Percentiles rank a stretch among this genome's conserved stretches.
Conservation (phyloP, 169 alveolate genomes). For the Cryptosporidium bovis region DNA sequence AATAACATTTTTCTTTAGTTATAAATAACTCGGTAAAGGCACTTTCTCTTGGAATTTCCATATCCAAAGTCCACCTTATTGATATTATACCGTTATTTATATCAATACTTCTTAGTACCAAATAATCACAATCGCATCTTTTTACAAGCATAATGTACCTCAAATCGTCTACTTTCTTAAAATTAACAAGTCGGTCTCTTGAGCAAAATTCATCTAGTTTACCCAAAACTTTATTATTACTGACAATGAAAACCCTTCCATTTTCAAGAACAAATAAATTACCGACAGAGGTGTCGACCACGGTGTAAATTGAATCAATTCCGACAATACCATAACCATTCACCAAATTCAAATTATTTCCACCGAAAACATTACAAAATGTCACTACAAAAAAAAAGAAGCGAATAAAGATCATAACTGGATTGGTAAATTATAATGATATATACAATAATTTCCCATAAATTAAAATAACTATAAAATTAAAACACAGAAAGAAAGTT, state of each 20-base stretch:
- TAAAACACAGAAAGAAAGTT: no score
- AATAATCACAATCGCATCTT: background rate
- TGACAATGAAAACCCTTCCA: constrained; percentile 41
- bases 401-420: no score
- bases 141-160: constrained; percentile 14
- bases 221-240: background rate
- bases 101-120: constrained; percentile 9
- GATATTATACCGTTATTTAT: background rate
- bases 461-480: no score
- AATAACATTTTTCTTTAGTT: background rate
- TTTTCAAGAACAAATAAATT: constrained; percentile 20
- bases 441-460: no score
- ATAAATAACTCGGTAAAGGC: background rate
- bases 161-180: background rate
- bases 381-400: background rate
- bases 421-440: no score
- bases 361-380: background rate
- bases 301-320: constrained; percentile 40
- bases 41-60: background rate
- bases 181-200: constrained; percentile 25
- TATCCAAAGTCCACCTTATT: constrained; percentile 27
- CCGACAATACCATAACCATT: constrained; percentile 2
- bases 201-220: constrained; percentile 27
- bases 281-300: constrained; percentile 5
- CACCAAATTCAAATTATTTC: no score